Base-by-base conservation (phyloP, 768 basidiomycete species). In the Scleroderma bovista region DNA sequence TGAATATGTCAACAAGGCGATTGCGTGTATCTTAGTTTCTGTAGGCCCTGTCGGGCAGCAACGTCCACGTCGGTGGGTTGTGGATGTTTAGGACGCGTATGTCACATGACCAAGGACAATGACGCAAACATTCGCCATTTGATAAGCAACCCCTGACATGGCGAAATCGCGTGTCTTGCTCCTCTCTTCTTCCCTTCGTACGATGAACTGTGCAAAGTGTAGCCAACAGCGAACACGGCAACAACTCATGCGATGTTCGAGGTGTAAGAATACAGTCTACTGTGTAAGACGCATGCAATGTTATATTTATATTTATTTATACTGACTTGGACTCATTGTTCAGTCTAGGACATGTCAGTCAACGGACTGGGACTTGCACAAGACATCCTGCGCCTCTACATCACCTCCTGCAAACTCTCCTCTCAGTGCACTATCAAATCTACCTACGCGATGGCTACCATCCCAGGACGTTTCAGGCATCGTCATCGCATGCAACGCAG, bases 71-170 rank as follows among this genome's bases (percentile, higher is more conserved):
- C 26, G 26, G 9, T 29, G 26, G 26, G 9, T 9, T 29, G n/a
- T n/a, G n/a, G n/a, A 15, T 19, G 22, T 7, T 19, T 40, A 32
- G 41, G 26, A 46, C 8, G 33, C 8, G 26, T 54, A 47, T 41
- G 31, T 40, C 5, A 24, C n/a, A 17, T 43, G 11, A 29, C 26
- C 26, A 29, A 29, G 9, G 26, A 26, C 46, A 6, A 11, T 9
- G 12, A 16, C 44, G 6, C 33, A 56, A n/a, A 80, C 81, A 52
- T 78, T 69, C 2, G 72, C 70, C 63, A 82, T 68, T 56, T 81
- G 78, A 51, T 81, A 77, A 44, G 69, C 44, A 82, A 65, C 50
- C 74, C 72, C 59, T 79, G 66, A n/a, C 79, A 58, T n/a, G n/a
- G n/a, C n/a, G n/a, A n/a, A n/a, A 24, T 68, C 72, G 46, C 0